Conservation (phyloP, 2,329 filamentous ascomycete genomes). For the Xylogone sp. region DNA sequence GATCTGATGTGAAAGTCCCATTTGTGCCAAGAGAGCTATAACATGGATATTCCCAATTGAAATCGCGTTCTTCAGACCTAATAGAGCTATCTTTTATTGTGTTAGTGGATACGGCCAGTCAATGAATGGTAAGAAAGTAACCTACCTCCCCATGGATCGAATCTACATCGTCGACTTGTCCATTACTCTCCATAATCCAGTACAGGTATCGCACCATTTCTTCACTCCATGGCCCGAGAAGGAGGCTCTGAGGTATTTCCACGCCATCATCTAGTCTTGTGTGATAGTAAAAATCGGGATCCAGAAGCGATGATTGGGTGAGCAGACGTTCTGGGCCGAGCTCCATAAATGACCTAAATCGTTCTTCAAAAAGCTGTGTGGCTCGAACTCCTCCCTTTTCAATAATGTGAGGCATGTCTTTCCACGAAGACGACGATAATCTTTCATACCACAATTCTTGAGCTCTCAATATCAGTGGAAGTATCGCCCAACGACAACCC, state of each 20-base stretch:
- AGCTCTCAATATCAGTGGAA: conserved; percentile 17
- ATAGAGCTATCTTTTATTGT: conserved; percentile 13
- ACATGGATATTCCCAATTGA: conserved; percentile 13
- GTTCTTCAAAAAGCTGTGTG: background rate
- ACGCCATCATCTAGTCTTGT: conserved; percentile 10
- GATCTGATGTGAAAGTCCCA: conserved; percentile 12
- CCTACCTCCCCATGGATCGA: conserved; percentile 26
- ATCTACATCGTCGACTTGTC: conserved; percentile 18
- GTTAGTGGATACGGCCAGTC: conserved; percentile 1
- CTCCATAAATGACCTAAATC: background rate
- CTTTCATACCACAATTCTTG: conserved; percentile 16
- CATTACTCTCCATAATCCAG: conserved; percentile 24
- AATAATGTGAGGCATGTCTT: background rate
- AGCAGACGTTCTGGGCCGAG: background rate
- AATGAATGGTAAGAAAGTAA: background rate
- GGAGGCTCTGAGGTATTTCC: conserved; percentile 25
- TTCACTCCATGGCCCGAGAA: conserved; percentile 26
- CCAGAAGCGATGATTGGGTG: background rate
- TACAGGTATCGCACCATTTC: conserved; percentile 20
- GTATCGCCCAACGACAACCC: conserved; percentile 23
- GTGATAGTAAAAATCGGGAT: background rate
- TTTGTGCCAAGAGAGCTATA: conserved; percentile 15
- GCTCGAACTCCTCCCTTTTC: background rate
- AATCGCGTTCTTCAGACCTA: conserved; percentile 20
- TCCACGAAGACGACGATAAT: background rate